Base-by-base conservation (phyloP, 1,284 basidiomycete species). In the Cryptococcus sp. region DNA sequence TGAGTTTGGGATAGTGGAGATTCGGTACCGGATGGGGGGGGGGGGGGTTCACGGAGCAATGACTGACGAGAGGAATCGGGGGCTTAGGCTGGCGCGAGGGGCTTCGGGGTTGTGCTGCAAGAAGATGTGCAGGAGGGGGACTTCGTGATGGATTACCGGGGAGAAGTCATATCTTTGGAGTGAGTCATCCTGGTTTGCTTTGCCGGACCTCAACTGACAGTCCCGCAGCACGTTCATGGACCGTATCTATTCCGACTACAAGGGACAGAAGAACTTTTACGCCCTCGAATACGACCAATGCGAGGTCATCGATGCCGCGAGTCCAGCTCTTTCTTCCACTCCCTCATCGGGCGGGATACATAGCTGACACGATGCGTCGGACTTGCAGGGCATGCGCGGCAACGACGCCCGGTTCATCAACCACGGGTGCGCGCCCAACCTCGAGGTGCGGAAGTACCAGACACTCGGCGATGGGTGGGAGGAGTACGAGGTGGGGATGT, bases 391-490 rank as follows among this genome's bases (percentile, higher is more conserved):
- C 2, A 59, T 73, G 56, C 64, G 69, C 55, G 80, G 79, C 18
- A 80, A 80, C 62, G 73, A 76, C 24, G 74, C 79, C 3, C 64
- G 80, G 16, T 81, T 80, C 66, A 78, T 80, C 64, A 80, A 80
- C 62, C 79, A 79, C 59, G 72, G 74, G 2, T 79, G 78, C 50
- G 64, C 65, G 6, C 78, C 78, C 1, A 79, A 79, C 49, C 65
- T 79, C 33, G 73, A 77, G 49, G 74, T 79, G 13, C 68, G 72
- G 33, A 75, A 77, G 57, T 75, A 69, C 49, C 69, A 71, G 53
- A 73, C 67, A 0, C 51, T 74, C 6, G 74, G 75, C 2, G 72
- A 73, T 45, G 75, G 73, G 6, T 63, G 65, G 45, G 78, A 80
- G 46, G 80, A 81, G 65, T 79, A 69, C 54, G 77, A 80, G 60